phyloP scores from a whole-genome alignment of 2,329 filamentous ascomycete species.

The Verticillium dahliae region DNA sequence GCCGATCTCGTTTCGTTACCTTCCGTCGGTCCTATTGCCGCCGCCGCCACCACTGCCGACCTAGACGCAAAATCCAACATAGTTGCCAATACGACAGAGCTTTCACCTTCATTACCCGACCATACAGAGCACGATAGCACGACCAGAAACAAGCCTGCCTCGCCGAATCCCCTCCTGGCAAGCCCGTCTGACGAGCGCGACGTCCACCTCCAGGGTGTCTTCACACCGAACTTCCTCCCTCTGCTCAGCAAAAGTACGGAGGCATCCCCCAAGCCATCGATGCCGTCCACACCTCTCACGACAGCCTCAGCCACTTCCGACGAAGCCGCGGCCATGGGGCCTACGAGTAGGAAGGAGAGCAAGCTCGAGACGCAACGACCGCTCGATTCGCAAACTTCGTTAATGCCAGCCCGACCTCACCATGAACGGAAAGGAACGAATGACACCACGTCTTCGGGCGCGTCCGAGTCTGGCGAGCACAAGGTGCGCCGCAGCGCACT shows the following conservation, averaged over 20 bases:
- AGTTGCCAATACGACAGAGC: neutral
- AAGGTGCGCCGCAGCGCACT: slow-evolving; percentile 48
- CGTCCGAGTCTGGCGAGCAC: slow-evolving; percentile 46
- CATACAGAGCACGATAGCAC: neutral
- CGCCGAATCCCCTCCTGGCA: slow-evolving; percentile 21
- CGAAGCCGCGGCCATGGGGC: slow-evolving; percentile 4
- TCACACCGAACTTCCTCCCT: slow-evolving; percentile 56
- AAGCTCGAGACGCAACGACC: neutral
- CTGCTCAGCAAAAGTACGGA: slow-evolving; percentile 43
- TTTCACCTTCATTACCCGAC: neutral
- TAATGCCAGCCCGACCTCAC: slow-evolving; percentile 20
- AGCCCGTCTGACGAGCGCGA: slow-evolving; percentile 45
- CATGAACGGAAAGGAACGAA: slow-evolving; percentile 35
- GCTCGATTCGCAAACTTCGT: slow-evolving; percentile 7
- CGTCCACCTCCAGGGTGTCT: slow-evolving; percentile 54
- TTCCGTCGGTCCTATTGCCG: slow-evolving; percentile 12
- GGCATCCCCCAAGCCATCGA: slow-evolving; percentile 16
- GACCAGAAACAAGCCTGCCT: slow-evolving; percentile 5
- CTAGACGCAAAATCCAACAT: slow-evolving; percentile 4
- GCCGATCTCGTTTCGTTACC: slow-evolving; percentile 25
- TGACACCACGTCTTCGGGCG: slow-evolving; percentile 41
- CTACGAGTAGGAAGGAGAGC: neutral
- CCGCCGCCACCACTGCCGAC: slow-evolving; percentile 12
- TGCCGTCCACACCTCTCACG: slow-evolving; percentile 7
- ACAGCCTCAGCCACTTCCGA: slow-evolving; percentile 6